These are phyloP conservation scores for Umbilicus rupestris DNA, from an alignment of 164 flowering plant genomes.

Conservation along the genomic window DNA sequence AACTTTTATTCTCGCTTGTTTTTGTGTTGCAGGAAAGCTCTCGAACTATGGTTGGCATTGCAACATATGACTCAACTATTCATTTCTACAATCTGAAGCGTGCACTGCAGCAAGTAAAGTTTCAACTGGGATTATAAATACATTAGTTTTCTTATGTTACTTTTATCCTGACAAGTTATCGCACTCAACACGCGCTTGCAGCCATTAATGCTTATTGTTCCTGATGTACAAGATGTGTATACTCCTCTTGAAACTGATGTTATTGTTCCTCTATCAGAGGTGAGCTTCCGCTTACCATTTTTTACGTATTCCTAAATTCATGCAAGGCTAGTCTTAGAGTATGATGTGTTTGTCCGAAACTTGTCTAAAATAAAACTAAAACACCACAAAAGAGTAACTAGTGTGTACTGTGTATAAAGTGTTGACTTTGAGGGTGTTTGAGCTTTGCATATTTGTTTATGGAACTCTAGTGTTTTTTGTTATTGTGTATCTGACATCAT, in stretches of 20 bases:
- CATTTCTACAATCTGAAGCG: slow-evolving; percentile 96
- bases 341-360: background rate
- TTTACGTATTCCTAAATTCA: background rate
- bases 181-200: slow-evolving; percentile 25
- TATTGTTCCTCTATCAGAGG: slow-evolving; percentile 92
- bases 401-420: background rate
- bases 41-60: slow-evolving; percentile 89
- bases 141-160: background rate
- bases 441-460: background rate
- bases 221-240: slow-evolving; percentile 96
- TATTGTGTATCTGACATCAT: too few species aligned
- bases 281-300: slow-evolving; percentile 15
- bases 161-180: slow-evolving; percentile 5
- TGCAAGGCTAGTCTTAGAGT: background rate
- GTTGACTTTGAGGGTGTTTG: background rate
- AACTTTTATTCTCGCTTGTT: slow-evolving; percentile 5
- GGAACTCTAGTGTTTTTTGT: too few species aligned
- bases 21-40: slow-evolving; percentile 77
- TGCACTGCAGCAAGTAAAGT: slow-evolving; percentile 72
- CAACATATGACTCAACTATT: slow-evolving; percentile 92
- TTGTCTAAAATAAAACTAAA: background rate
- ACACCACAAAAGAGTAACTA: background rate
- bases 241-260: slow-evolving; percentile 93
- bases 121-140: background rate
- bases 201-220: slow-evolving; percentile 98